phyloP scores from a whole-genome alignment of 2,329 filamentous ascomycete species.

The Tolypocladium tundrense region DNA sequence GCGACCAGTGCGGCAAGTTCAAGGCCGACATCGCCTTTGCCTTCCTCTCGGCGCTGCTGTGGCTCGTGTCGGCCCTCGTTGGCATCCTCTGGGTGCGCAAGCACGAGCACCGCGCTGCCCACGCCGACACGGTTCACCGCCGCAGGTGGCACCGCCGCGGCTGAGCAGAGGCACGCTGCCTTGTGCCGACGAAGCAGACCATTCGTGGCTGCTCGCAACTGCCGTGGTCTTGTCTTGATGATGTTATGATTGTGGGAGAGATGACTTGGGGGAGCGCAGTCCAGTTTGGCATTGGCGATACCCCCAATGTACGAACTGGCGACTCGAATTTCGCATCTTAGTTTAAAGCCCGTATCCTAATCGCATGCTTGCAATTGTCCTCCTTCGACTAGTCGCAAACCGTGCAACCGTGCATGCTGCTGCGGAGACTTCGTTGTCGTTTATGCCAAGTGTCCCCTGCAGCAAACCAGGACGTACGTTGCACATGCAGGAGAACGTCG shows the following conservation, averaged over 20 bases:
- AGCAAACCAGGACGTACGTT: background rate
- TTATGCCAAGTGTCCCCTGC: background rate
- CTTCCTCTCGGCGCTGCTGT: slow-evolving; percentile 61
- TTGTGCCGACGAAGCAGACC: background rate
- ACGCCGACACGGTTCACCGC: slow-evolving; percentile 18
- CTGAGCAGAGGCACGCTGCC: slow-evolving; percentile 12
- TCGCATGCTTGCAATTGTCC: background rate
- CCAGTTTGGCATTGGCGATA: background rate
- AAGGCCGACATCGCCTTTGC: slow-evolving; percentile 62
- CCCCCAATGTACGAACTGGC: background rate
- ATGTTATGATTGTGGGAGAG: background rate
- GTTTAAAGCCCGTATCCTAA: background rate
- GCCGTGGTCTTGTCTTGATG: background rate
- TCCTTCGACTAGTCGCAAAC: background rate
- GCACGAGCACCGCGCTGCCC: slow-evolving; percentile 22
- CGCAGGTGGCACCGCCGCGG: slow-evolving; percentile 34
- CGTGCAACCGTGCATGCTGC: background rate
- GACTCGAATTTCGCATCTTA: background rate
- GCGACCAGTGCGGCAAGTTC: slow-evolving; percentile 52
- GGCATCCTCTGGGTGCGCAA: slow-evolving; percentile 43
- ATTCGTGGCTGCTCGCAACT: background rate
- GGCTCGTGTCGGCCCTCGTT: slow-evolving; percentile 54
- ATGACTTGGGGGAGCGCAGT: background rate
- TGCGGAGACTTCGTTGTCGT: background rate
- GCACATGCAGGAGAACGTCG: too few species aligned